Base-by-base conservation (phyloP, 495 filamentous ascomycete species). In the Neurospora intermedia region DNA sequence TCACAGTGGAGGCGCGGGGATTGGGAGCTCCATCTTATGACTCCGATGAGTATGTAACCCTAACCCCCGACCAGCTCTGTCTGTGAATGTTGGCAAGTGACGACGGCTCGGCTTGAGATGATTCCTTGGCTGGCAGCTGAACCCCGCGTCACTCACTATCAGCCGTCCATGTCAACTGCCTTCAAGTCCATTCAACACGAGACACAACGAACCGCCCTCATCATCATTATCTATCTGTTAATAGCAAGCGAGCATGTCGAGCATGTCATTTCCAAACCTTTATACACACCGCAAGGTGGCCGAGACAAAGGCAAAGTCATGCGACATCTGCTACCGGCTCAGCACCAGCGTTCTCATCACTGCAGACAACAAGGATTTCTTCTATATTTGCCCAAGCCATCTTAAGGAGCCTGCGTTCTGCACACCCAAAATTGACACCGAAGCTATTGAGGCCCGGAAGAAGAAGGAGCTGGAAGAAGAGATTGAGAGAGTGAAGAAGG, bases 351-450 rank as follows among this genome's bases (percentile, higher is more conserved):
- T 98, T 35, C 84, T 99, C 73, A 91, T 97, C 74, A 97, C 94
- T 3, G 87, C 93, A 0, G 93, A 97, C 77, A 95, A 92, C 80
- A 97, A 95, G 93, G 96, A 99, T 80, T 97, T 92, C 84, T 98
- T 99, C 82, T 97, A 96, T 79, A 87, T 95, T 41, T 99, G 96
- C 77, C 87, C 89, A 16, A 84, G 87, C 59, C 96, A 99, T 81
- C 85, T 98, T 11, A 93, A 92, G 78, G 96, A 99, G 78, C 85
- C 86, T 31, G 87, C 91, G 15, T 97, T 97, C 81, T 93, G 91
- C 78, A 89, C 87, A 16, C 91, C 94, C 15, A 91, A 94, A 73
- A 85, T 94, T 66, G 91, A 95, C 76, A 87, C 93, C 72, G 93
- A 88, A 42, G 90, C 91, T 18, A 87, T 89, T 69, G 92, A 89